Conservation (phyloP, 345 rosid genomes). For the Rhodomyrtus tomentosa region DNA sequence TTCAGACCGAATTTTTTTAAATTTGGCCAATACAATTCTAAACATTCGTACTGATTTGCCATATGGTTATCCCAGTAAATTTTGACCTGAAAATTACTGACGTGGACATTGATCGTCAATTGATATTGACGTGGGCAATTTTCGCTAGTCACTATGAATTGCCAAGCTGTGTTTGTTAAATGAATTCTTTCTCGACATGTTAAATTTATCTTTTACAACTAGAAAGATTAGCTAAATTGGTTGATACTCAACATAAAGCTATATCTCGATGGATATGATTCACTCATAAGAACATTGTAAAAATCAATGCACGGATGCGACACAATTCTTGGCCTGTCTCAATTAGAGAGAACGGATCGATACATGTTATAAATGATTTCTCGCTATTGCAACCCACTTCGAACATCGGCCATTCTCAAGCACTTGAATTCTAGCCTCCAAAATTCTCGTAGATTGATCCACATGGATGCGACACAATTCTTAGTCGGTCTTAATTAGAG, state of each 20-base stretch:
- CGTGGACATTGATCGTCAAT: rapidly evolving
- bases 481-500: not conserved
- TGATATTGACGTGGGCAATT: rapidly evolving
- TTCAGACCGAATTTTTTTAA: rapidly evolving
- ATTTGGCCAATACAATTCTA: rapidly evolving
- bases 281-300: not conserved
- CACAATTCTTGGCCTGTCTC: no score
- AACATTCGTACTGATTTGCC: no score
- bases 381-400: not conserved
- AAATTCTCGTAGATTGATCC: not conserved
- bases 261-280: not conserved
- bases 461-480: not conserved
- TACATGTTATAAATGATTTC: not conserved
- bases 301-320: not conserved
- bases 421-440: not conserved
- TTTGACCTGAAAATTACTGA: rapidly evolving
- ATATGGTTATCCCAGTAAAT: no score
- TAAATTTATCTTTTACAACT: not conserved
- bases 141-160: rapidly evolving
- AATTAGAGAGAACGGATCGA: not conserved
- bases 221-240: not conserved
- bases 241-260: rapidly evolving
- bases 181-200: not conserved
- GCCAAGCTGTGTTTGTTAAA: not conserved
- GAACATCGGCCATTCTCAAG: rapidly evolving